A percentile compares a stretch with the other conserved stretches of the same genome.
phyloP scores from a whole-genome alignment of 495 filamentous ascomycete genomes.

The Durotheca rogersii region DNA sequence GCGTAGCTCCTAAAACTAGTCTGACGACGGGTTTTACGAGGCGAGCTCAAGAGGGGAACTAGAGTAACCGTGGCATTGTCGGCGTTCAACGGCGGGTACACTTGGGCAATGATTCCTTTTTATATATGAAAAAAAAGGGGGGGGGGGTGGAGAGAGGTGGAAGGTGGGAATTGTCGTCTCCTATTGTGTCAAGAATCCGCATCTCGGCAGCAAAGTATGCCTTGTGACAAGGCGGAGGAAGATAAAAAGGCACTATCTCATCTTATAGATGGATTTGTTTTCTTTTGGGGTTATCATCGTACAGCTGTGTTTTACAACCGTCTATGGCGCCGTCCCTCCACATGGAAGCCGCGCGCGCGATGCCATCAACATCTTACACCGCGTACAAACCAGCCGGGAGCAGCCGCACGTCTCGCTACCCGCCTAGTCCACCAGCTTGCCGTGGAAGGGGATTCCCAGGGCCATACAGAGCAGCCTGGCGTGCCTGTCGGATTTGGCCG shows the following conservation, averaged over 20 bases:
- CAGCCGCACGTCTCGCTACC: too few species aligned
- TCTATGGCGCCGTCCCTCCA: conserved; percentile 12
- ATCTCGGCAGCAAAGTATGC: too few species aligned
- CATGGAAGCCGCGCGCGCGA: too few species aligned
- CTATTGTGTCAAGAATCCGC: too few species aligned
- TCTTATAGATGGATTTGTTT: neutral
- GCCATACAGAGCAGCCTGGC: conserved; percentile 81
- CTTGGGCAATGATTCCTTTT: too few species aligned
- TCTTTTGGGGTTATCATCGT: conserved; percentile 15
- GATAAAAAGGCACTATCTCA: conserved; percentile 1
- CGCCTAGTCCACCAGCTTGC: conserved; percentile 54
- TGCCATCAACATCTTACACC: too few species aligned
- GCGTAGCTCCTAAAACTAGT: conserved; percentile 19
- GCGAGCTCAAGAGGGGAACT: conserved; percentile 9
- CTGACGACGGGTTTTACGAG: too few species aligned
- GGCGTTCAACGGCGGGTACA: conserved; percentile 37
- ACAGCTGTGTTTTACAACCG: conserved; percentile 27
- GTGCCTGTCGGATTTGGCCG: conserved; percentile 85
- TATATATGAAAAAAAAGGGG: conserved; percentile 8
- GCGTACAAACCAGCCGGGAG: too few species aligned
- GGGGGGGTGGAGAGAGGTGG: too few species aligned
- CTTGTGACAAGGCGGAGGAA: too few species aligned
- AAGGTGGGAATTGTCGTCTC: too few species aligned
- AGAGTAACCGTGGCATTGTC: conserved; percentile 30
- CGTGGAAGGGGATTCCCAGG: conserved; percentile 82